phyloP scores from a whole-genome alignment of 306 rosid genomes.

The Quercus parvula region DNA sequence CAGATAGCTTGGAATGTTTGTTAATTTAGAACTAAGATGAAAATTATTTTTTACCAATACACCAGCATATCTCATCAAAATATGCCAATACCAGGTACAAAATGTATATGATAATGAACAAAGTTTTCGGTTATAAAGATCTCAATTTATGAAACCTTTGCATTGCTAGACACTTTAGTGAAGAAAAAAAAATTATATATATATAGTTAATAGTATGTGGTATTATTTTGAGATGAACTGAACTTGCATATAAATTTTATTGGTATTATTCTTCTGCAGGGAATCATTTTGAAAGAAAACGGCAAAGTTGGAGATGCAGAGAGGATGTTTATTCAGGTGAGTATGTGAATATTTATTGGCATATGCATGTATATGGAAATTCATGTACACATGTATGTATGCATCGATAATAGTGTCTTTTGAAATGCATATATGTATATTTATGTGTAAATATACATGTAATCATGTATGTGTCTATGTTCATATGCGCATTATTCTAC shows the following conservation, averaged over 20 bases:
- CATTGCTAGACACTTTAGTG: background rate
- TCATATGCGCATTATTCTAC: too few species aligned
- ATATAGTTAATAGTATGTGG: too few species aligned
- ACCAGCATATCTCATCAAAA: background rate
- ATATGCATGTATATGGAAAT: background rate
- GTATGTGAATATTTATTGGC: slow-evolving; percentile 27
- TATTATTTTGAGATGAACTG: background rate
- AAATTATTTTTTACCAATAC: background rate
- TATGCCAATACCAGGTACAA: background rate
- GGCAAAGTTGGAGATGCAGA: slow-evolving; percentile 85
- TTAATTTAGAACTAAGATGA: background rate
- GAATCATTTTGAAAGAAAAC: slow-evolving; percentile 81
- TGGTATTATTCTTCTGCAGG: slow-evolving; percentile 44
- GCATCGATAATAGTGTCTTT: too few species aligned
- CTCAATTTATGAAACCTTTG: background rate
- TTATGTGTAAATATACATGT: too few species aligned
- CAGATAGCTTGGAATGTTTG: background rate
- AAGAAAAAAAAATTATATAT: background rate
- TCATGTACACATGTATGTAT: background rate
- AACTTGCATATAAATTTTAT: slow-evolving; percentile 11
- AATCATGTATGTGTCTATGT: too few species aligned
- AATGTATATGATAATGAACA: background rate
- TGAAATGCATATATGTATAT: too few species aligned
- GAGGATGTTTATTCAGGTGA: slow-evolving; percentile 95
- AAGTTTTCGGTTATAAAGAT: background rate